Base-by-base conservation (phyloP, 2,329 filamentous ascomycete genomes). In the Cadophora malorum region DNA sequence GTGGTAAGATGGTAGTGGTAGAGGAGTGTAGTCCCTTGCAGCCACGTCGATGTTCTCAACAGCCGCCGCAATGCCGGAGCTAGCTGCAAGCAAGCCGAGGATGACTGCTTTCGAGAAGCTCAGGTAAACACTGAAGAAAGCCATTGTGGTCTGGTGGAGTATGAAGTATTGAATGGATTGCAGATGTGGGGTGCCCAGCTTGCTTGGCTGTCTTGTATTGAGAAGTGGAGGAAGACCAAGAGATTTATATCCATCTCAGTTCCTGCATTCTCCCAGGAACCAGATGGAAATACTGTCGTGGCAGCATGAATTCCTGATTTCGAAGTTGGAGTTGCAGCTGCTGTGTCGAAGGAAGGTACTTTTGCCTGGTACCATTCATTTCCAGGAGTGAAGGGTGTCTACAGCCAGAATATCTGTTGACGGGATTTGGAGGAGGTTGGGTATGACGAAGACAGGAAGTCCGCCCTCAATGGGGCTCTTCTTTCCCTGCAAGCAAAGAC, bases 21-120 rank as follows among this genome's bases (percentile, higher is more conserved):
- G 61, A 21, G 47, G 61, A 12, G 61, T 28, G 21, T 63, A 63
- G 47, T 63, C 61, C 33, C 61, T 28, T 19, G 28, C 61, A 53
- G 61, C 61, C 19, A 63, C 31, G 8, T 53, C 61, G 25, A 53
- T 23, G 16, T 53, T 53, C 1, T 63, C 61, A n/a, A 53, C 53
- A 14, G 47, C 61, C 10, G 61, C 61, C 19, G 45, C 61, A 23
- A 4, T 35, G 41, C 47, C 21, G 31, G 25, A 25, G 23, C 8
- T 63, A 53, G 47, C n/a, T 14, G 47, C 19, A 16, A 53, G 31
- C n/a, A 63, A 41, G 61, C 45, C 47, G 41, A 63, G 25, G 16
- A 63, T 1, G 19, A 63, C 14, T 2, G 49, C 61, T 16, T 59
- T 41, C 12, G 61, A 53, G 5, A 53, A 53, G 41, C 49, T 49